Evolutionary conservation across 306 rosid genomes (phyloP).

Genomic region (Begonia masoniana): DNA sequence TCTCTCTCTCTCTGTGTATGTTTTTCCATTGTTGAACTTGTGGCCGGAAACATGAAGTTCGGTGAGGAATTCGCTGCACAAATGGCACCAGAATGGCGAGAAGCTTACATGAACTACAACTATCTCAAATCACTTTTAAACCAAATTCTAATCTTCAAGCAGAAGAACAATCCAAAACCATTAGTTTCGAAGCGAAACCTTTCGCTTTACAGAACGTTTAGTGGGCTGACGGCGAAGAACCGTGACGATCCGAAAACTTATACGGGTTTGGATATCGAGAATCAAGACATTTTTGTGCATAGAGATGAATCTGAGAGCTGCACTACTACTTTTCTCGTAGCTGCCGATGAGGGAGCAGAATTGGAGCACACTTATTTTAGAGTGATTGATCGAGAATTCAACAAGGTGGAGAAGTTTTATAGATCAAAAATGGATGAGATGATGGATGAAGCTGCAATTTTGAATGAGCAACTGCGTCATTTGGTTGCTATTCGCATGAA

Average conservation of each 20-base stretch:
- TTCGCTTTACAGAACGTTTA: conserved; percentile 51
- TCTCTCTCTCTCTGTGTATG: too few relatives aligned
- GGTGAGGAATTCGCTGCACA: conserved; percentile 49
- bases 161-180: conserved; percentile 10
- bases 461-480: conserved; percentile 63
- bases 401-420: conserved; percentile 49
- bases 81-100: conserved; percentile 70
- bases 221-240: conserved; percentile 35
- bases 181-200: conserved; percentile 22
- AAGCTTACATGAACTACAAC: conserved; percentile 56
- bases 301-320: conserved; percentile 18
- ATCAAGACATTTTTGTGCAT: conserved; percentile 36
- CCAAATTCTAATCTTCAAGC: conserved; percentile 18
- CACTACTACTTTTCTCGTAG: conserved; percentile 36
- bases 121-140: conserved; percentile 38
- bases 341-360: conserved; percentile 50
- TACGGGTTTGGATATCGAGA: conserved; percentile 26
- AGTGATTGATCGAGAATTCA: conserved; percentile 44
- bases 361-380: conserved; percentile 41
- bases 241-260: conserved; percentile 10
- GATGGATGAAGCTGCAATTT: conserved; percentile 39
- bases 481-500: conserved; percentile 52
- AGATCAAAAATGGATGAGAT: conserved; percentile 38
- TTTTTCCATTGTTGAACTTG: neutral
- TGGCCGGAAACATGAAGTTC: conserved; percentile 36